phyloP scores from a whole-genome alignment of 768 basidiomycete species.

The Flagelloscypha sp. region DNA sequence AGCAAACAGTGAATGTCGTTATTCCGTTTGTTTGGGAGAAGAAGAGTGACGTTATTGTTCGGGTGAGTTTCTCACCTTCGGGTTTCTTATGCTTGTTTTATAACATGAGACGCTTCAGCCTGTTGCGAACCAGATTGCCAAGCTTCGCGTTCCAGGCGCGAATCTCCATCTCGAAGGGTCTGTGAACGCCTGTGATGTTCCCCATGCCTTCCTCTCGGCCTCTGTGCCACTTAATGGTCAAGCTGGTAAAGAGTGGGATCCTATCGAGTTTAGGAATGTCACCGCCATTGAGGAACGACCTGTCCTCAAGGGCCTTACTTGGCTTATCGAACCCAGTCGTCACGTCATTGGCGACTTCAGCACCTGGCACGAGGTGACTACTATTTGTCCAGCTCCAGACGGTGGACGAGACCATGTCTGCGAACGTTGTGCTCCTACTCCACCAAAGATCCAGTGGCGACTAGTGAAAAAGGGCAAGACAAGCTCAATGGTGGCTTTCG shows the following conservation, averaged over 20 bases:
- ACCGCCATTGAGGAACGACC: constrained; percentile 81
- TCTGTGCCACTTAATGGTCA: constrained; percentile 61
- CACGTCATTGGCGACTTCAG: constrained; percentile 58
- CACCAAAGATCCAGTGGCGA: constrained; percentile 73
- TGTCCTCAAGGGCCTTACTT: constrained; percentile 74
- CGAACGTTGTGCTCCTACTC: constrained; percentile 71
- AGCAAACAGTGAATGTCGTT: constrained; percentile 44
- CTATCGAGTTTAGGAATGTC: constrained; percentile 65
- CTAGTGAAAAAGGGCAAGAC: constrained; percentile 48
- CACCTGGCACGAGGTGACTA: constrained; percentile 62
- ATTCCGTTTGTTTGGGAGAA: constrained; percentile 62
- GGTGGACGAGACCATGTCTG: constrained; percentile 47
- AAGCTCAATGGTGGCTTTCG: constrained; percentile 64
- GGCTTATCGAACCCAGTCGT: constrained; percentile 80
- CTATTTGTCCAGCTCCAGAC: too few species aligned
- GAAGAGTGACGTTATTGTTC: constrained; percentile 38
- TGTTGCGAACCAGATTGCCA: constrained; percentile 43
- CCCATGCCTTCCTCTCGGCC: constrained; percentile 74
- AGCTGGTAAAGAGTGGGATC: constrained; percentile 75
- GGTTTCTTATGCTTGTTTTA: constrained; percentile 5
- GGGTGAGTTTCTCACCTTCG: constrained; percentile 33
- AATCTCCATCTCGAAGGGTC: constrained; percentile 42
- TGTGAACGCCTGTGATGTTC: constrained; percentile 59
- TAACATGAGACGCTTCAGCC: constrained; percentile 31
- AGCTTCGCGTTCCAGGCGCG: constrained; percentile 55